phyloP scores from a whole-genome alignment of 2,329 filamentous ascomycete genomes.

The Escovopsis sp. region DNA sequence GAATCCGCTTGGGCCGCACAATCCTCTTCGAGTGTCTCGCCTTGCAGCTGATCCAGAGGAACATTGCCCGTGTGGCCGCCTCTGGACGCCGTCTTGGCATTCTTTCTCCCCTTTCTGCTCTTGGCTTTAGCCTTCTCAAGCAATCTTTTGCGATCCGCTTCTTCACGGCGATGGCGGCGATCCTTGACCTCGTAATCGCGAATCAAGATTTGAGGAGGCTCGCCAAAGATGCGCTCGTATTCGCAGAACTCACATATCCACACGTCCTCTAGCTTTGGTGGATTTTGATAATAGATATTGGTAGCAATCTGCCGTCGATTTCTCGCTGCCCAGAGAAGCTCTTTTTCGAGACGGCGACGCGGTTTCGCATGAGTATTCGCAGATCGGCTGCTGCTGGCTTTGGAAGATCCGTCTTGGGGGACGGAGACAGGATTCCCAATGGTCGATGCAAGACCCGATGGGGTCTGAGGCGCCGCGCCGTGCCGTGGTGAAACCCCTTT shows the following conservation, averaged over 20 bases:
- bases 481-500: conserved; percentile 1
- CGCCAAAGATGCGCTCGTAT: conserved; percentile 91
- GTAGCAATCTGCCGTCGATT: conserved; percentile 65
- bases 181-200: conserved; percentile 91
- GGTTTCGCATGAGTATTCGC: conserved; percentile 35
- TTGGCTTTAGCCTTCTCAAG: conserved; percentile 92
- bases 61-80: conserved; percentile 12
- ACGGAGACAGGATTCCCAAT: conserved; percentile 7
- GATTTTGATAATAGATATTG: conserved; percentile 60
- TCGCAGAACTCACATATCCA: conserved; percentile 99
- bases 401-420: conserved; percentile 20
- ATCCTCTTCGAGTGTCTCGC: conserved; percentile 10
- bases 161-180: conserved; percentile 63
- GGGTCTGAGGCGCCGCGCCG: background rate
- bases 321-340: conserved; percentile 60
- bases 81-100: conserved; percentile 36
- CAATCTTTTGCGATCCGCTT: conserved; percentile 72
- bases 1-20: conserved; percentile 10
- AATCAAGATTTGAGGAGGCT: conserved; percentile 69
- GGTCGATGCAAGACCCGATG: conserved; percentile 5
- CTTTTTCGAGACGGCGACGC: conserved; percentile 50
- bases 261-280: conserved; percentile 53
- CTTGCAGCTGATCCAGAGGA: conserved; percentile 10
- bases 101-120: conserved; percentile 77
- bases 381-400: conserved; percentile 15